Conservation (phyloP, 75 land plant species). For the Cunninghamia lanceolata region DNA sequence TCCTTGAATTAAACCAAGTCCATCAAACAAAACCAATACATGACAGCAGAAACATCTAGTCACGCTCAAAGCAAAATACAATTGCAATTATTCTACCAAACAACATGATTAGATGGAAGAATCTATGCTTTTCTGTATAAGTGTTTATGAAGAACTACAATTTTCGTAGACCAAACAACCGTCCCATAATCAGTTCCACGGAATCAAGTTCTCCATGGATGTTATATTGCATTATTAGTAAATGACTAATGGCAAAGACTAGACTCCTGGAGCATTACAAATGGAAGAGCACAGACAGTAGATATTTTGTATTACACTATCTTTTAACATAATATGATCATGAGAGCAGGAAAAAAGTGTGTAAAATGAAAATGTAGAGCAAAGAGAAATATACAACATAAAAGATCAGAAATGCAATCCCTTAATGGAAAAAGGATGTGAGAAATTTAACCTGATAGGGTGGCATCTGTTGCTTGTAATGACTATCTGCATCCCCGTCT, state of each 20-base stretch:
- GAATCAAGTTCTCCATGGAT: not conserved
- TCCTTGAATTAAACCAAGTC: not conserved
- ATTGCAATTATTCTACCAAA: not conserved
- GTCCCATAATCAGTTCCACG: not conserved
- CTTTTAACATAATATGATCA: not conserved
- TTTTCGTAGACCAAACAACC: not conserved
- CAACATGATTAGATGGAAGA: not conserved
- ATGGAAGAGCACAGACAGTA: not conserved
- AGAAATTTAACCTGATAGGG: conserved; percentile 58
- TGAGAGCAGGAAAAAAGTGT: not conserved
- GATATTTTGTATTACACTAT: not conserved
- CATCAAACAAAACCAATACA: not conserved
- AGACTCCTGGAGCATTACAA: not conserved
- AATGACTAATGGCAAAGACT: not conserved
- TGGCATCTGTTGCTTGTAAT: conserved; percentile 47
- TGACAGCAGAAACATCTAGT: conserved; percentile 1
- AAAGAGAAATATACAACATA: not conserved
- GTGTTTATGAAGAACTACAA: not conserved
- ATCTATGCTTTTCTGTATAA: not conserved
- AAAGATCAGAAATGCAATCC: not conserved
- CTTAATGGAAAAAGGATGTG: not conserved
- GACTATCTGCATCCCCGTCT: conserved; percentile 40
- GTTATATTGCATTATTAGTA: not conserved
- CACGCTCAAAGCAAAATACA: not conserved
- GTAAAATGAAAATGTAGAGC: not conserved